phyloP scores from a whole-genome alignment of 108 stramenopile genomes.

The Cylindrotheca closterium region DNA sequence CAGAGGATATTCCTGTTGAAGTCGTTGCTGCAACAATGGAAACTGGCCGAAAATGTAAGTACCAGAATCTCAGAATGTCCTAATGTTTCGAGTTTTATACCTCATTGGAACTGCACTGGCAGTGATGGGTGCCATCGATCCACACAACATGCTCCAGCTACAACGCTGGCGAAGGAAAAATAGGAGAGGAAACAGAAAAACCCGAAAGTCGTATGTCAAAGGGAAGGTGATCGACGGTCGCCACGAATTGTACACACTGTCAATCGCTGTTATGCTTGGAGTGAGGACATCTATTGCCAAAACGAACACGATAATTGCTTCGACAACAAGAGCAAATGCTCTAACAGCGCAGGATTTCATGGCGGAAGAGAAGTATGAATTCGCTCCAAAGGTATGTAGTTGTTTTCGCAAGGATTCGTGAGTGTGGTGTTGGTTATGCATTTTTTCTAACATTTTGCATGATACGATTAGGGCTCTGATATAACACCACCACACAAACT shows the following conservation, averaged over 20 bases:
- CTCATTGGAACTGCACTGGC: background rate
- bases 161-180: slow-evolving; percentile 45
- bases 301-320: slow-evolving; percentile 65
- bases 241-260: slow-evolving; percentile 93
- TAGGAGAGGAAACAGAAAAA: slow-evolving; percentile 32
- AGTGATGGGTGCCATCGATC: slow-evolving; percentile 45
- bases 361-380: slow-evolving; percentile 89
- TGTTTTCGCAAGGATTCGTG: background rate
- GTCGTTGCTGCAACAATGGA: slow-evolving; percentile 46
- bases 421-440: background rate
- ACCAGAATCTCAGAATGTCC: too few relatives aligned
- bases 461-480: slow-evolving; percentile 52
- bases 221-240: slow-evolving; percentile 92
- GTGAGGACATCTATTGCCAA: slow-evolving; percentile 85
- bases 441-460: background rate
- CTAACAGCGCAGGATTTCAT: slow-evolving; percentile 88
- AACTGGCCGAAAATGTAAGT: slow-evolving; percentile 31
- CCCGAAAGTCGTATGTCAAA: slow-evolving; percentile 72
- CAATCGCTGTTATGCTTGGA: slow-evolving; percentile 98
- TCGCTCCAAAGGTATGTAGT: slow-evolving; percentile 65
- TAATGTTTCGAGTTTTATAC: too few relatives aligned
- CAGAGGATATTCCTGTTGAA: slow-evolving; percentile 45
- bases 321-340: slow-evolving; percentile 44
- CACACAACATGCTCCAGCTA: slow-evolving; percentile 50
- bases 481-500: slow-evolving; percentile 94